These are phyloP conservation scores for Beta lomatogona DNA, from an alignment of 179 eudicot species.

Conservation along the genomic window DNA sequence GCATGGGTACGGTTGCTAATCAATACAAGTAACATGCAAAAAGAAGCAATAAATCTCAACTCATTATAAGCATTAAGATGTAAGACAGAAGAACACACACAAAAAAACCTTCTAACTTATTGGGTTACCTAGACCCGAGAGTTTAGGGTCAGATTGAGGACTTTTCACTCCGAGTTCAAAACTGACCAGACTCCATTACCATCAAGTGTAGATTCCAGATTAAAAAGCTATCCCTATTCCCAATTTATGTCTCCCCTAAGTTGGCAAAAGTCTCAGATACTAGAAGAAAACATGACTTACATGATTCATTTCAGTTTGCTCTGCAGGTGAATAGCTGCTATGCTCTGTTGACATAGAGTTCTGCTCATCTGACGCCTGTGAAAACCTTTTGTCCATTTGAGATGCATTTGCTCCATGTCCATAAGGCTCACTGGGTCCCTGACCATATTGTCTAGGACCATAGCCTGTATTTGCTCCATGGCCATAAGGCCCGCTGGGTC, in stretches of 20 bases:
- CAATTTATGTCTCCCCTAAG: background rate
- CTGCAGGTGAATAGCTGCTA: constrained; percentile 34
- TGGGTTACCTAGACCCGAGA: background rate
- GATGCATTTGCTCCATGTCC: constrained; percentile 10
- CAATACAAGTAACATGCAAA: background rate
- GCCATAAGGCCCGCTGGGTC: too few relatives aligned
- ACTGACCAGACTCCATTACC: too few relatives aligned
- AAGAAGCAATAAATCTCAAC: background rate
- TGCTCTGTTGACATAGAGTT: constrained; percentile 37
- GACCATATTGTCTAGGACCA: constrained; percentile 24
- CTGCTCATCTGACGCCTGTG: constrained; percentile 34
- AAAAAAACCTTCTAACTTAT: background rate
- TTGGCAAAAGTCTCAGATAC: background rate
- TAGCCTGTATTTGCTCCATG: constrained; percentile 17
- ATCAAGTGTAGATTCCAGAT: background rate
- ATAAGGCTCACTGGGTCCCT: too few relatives aligned
- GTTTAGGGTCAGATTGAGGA: background rate
- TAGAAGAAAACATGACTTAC: constrained; percentile 33
- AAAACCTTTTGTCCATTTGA: constrained; percentile 33
- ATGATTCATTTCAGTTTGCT: constrained; percentile 41
- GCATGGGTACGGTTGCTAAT: background rate
- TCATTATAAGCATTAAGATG: background rate
- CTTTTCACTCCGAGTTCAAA: background rate
- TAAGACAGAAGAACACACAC: background rate
- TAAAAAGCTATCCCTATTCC: background rate